phyloP scores from a whole-genome alignment of 306 rosid genomes.

The Prunus persica region Prunus_persica_NCBIv2 NC_034015.1:14683501-14684000 shows the following conservation, averaged over 20 bases:
- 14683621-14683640: constrained; percentile 5
- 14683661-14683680: constrained; percentile 26
- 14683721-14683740: not conserved
- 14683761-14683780: constrained; percentile 28
- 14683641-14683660: constrained; percentile 26
- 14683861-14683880: constrained; percentile 14
- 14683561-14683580: constrained; percentile 11
- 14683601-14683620: constrained; percentile 12
- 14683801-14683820: constrained; percentile 29
- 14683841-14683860: not conserved
- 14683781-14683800: not conserved
- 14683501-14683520: constrained; percentile 35
- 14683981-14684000: constrained; percentile 16
- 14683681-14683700: not conserved
- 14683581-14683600: not conserved
- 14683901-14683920: constrained; percentile 12
- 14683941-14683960: constrained; percentile 22
- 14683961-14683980: constrained; percentile 28
- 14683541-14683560: constrained; percentile 1
- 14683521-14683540: constrained; percentile 1
- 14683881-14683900: constrained; percentile 26
- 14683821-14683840: constrained; percentile 21
- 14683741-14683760: constrained; percentile 21
- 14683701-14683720: constrained; percentile 10
- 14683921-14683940: constrained; percentile 39